Percentiles rank a stretch among this genome's conserved stretches.
Conservation (phyloP, 1,139 yeast species). For the Komagataea norvegica region DNA sequence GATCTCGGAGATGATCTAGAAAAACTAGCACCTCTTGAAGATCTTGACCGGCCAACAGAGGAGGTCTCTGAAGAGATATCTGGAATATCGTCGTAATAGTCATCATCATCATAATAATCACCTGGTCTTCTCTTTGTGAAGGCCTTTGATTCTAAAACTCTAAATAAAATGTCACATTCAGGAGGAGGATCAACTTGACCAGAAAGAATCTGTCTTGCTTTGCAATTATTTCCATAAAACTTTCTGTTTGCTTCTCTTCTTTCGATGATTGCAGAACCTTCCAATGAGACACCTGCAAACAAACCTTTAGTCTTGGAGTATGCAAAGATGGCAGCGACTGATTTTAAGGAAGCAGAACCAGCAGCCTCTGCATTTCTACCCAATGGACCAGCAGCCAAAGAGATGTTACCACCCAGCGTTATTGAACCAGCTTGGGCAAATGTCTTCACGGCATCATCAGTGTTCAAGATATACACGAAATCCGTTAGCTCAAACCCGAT, state of each 20-base stretch:
- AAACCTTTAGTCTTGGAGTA: conserved; percentile 95
- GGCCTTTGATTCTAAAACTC: conserved; percentile 81
- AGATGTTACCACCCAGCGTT: conserved; percentile 91
- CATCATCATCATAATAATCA: conserved; percentile 38
- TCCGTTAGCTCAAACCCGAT: conserved; percentile 96
- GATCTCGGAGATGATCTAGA: conserved; percentile 14
- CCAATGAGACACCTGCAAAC: conserved; percentile 95
- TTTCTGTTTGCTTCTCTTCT: conserved; percentile 96
- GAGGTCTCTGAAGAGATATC: conserved; percentile 44
- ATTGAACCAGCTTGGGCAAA: conserved; percentile 93
- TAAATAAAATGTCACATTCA: conserved; percentile 83
- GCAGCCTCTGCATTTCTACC: conserved; percentile 99
- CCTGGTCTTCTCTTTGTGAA: conserved; percentile 56
- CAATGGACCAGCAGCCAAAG: conserved; percentile 97
- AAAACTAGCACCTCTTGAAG: conserved; percentile 11
- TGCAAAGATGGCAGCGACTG: conserved; percentile 87
- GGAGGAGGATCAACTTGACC: conserved; percentile 93
- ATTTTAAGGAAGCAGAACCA: conserved; percentile 85
- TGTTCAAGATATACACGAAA: conserved; percentile 88
- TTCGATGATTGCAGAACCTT: conserved; percentile 92
- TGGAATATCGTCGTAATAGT: conserved; percentile 71
- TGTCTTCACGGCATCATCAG: conserved; percentile 83
- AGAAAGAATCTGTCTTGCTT: conserved; percentile 74
- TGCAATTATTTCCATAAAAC: conserved; percentile 84
- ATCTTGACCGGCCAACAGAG: conserved; percentile 30